Percentiles rank a stretch among this genome's conserved stretches.
Conservation (phyloP, 2,329 filamentous ascomycete genomes). For the Lecanicillium sp. region DNA sequence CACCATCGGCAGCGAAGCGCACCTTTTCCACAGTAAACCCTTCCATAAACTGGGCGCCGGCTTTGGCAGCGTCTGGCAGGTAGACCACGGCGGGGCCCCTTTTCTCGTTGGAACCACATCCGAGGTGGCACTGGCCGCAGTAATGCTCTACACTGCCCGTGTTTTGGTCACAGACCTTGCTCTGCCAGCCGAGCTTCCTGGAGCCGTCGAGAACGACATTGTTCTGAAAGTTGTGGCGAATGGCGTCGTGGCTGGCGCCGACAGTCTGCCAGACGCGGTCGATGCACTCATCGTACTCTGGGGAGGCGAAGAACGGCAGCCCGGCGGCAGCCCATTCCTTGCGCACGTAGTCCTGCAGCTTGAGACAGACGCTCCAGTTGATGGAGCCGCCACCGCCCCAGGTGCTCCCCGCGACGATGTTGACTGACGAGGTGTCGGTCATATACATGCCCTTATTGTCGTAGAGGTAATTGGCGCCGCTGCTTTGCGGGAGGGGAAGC, state of each 20-base stretch:
- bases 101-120: slow-evolving; percentile 63
- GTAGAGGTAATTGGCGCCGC: slow-evolving; percentile 57
- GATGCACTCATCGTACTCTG: slow-evolving; percentile 68
- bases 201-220: slow-evolving; percentile 66
- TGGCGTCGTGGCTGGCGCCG: slow-evolving; percentile 59
- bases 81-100: slow-evolving; percentile 70
- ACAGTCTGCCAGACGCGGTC: slow-evolving; percentile 74
- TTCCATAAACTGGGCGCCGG: slow-evolving; percentile 77
- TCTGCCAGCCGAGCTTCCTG: slow-evolving; percentile 63
- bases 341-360: slow-evolving; percentile 68
- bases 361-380: slow-evolving; percentile 68
- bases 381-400: slow-evolving; percentile 85
- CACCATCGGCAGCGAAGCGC: slow-evolving; percentile 53
- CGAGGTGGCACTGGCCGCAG: slow-evolving; percentile 58
- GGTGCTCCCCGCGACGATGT: slow-evolving; percentile 58
- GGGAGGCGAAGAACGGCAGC: slow-evolving; percentile 65
- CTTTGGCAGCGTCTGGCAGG: slow-evolving; percentile 69
- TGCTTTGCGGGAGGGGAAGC: slow-evolving; percentile 64
- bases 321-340: slow-evolving; percentile 69
- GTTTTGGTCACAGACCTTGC: slow-evolving; percentile 69
- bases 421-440: slow-evolving; percentile 50
- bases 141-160: slow-evolving; percentile 65
- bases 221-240: slow-evolving; percentile 70
- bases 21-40: slow-evolving; percentile 68
- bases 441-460: slow-evolving; percentile 55